These are phyloP conservation scores for Entrophospora sp. DNA, from an alignment of 192 early-diverging fungal genomes.

Conservation along the genomic window DNA sequence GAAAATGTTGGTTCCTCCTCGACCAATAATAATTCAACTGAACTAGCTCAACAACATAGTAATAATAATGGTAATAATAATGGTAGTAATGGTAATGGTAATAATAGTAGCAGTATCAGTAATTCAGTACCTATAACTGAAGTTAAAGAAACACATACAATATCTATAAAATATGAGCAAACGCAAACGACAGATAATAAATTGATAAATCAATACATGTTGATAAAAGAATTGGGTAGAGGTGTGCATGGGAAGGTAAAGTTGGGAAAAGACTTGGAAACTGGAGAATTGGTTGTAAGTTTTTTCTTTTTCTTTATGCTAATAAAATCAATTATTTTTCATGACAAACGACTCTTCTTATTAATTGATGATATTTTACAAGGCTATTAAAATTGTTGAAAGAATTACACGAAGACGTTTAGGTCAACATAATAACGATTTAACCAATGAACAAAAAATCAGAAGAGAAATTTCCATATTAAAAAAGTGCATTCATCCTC, in stretches of 20 bases:
- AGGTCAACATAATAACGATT: slow-evolving; percentile 26
- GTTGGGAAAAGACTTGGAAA: slow-evolving; percentile 72
- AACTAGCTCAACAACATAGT: too few relatives aligned
- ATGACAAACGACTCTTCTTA: neutral
- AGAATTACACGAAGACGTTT: slow-evolving; percentile 31
- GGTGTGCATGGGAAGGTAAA: slow-evolving; percentile 97
- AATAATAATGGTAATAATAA: too few relatives aligned
- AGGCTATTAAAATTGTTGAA: slow-evolving; percentile 41
- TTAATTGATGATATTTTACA: neutral
- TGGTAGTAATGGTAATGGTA: too few relatives aligned
- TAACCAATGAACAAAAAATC: slow-evolving; percentile 71
- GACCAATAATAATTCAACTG: too few relatives aligned
- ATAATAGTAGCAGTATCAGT: too few relatives aligned
- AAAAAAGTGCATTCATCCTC: slow-evolving; percentile 88
- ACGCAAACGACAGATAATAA: slow-evolving; percentile 76
- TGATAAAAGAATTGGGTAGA: slow-evolving; percentile 81
- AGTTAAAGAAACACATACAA: slow-evolving; percentile 77
- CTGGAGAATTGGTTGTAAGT: slow-evolving; percentile 68
- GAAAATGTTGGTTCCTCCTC: too few relatives aligned
- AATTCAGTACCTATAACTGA: neutral
- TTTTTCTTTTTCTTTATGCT: neutral
- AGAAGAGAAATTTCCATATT: slow-evolving; percentile 92
- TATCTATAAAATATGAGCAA: slow-evolving; percentile 77
- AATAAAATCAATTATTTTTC: neutral
- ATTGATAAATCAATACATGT: slow-evolving; percentile 93